phyloP scores from a whole-genome alignment of 2,329 filamentous ascomycete genomes.

The Neopestalotiopsis sp. region DNA sequence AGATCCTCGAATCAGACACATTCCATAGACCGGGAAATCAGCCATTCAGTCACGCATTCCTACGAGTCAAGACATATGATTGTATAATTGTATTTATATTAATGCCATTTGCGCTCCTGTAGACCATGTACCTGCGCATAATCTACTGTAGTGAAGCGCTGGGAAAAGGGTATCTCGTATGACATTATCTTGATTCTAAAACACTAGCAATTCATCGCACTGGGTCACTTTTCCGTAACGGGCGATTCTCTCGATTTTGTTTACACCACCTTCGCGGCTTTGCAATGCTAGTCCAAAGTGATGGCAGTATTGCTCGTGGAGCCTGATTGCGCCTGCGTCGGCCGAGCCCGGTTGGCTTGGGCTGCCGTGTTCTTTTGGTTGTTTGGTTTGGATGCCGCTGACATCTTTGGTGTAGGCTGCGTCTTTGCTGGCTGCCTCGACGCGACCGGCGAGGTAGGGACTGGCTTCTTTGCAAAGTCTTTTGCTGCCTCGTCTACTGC shows the following conservation, averaged over 20 bases:
- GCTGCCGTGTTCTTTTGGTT: slow-evolving; percentile 7
- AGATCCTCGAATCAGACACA: background rate
- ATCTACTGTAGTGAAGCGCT: background rate
- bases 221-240: background rate
- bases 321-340: slow-evolving; percentile 7
- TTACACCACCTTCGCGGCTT: background rate
- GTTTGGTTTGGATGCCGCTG: background rate
- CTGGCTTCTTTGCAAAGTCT: background rate
- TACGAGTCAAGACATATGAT: background rate
- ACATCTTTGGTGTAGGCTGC: slow-evolving; percentile 4
- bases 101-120: background rate
- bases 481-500: slow-evolving; percentile 51
- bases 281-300: slow-evolving; percentile 1
- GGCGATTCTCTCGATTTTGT: background rate
- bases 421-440: slow-evolving; percentile 22
- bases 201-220: background rate
- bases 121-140: no score
- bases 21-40: background rate
- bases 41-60: background rate
- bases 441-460: slow-evolving; percentile 26
- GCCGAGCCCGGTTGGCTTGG: slow-evolving; percentile 10
- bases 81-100: slow-evolving; percentile 2
- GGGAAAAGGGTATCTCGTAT: slow-evolving; percentile 11
- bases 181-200: background rate
- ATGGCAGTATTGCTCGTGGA: background rate